Conservation (phyloP, 352 stramenopile genomes). For the Elongisporangium prolatum region DNA sequence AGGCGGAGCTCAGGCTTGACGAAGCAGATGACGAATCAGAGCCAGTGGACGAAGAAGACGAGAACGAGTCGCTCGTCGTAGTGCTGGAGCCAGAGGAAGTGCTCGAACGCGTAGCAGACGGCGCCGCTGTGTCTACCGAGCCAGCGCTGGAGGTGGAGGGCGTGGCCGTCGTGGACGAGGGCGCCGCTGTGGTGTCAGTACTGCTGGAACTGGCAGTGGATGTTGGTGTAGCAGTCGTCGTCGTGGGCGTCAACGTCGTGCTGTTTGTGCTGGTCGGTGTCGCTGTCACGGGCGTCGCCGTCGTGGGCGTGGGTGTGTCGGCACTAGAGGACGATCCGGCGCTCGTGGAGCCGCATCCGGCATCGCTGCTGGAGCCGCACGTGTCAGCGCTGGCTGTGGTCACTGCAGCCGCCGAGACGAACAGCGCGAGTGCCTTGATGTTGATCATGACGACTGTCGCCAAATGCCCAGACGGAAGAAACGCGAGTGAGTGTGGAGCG, state of each 20-base stretch:
- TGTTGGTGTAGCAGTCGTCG: constrained; percentile 6
- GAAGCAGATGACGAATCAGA: no score
- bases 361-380: constrained; percentile 44
- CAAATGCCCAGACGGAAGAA: no score
- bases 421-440: no score
- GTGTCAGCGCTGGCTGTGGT: constrained; percentile 9
- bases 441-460: no score
- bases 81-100: constrained; percentile 6
- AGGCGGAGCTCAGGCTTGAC: no score
- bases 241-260: constrained; percentile 9
- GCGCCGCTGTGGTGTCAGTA: constrained; percentile 6
- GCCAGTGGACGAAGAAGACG: constrained; percentile 2
- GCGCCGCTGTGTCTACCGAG: neutral
- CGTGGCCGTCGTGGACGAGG: constrained; percentile 10
- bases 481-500: no score
- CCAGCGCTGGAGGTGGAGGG: constrained; percentile 12
- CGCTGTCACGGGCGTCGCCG: constrained; percentile 6
- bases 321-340: constrained; percentile 43
- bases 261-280: constrained; percentile 9
- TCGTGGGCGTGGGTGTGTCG: neutral
- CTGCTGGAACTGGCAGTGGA: neutral
- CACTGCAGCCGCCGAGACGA: no score
- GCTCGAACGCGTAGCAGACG: constrained; percentile 7
- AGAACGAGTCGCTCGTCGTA: constrained; percentile 4
- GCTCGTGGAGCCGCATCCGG: constrained; percentile 46